Evolutionary conservation across 2,329 filamentous ascomycete genomes (phyloP).

Genomic region (Paraphoma chrysanthemicola): DNA sequence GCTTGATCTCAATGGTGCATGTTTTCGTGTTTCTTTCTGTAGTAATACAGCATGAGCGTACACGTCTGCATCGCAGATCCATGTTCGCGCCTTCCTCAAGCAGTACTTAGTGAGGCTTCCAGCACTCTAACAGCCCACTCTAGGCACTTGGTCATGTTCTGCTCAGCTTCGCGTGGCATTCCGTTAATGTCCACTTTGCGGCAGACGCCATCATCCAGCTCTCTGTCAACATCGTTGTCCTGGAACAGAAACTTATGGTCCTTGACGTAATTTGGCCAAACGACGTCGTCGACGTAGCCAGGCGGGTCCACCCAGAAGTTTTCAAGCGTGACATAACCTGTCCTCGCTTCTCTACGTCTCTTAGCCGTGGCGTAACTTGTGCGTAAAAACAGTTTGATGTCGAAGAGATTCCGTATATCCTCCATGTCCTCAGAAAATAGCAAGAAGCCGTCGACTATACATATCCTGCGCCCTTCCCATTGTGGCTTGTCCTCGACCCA

Average conservation of each 20-base stretch:
- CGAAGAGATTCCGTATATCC: conserved; percentile 65
- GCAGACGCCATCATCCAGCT: conserved; percentile 55
- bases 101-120: conserved; percentile 21
- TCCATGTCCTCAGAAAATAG: conserved; percentile 71
- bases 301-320: conserved; percentile 97
- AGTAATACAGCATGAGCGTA: conserved; percentile 10
- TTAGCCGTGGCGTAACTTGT: conserved; percentile 69
- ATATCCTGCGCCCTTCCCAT: conserved; percentile 48
- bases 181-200: conserved; percentile 31
- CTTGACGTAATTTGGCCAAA: conserved; percentile 92
- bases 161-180: conserved; percentile 50
- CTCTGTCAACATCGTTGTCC: conserved; percentile 68
- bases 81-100: conserved; percentile 6
- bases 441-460: conserved; percentile 87
- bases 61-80: neutral
- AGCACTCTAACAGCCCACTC: conserved; percentile 39
- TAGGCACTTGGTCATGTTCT: conserved; percentile 41
- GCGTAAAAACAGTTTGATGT: conserved; percentile 80
- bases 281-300: conserved; percentile 90
- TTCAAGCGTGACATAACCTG: conserved; percentile 78
- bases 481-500: conserved; percentile 12
- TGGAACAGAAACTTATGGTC: conserved; percentile 84
- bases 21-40: neutral
- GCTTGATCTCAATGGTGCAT: neutral
- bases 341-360: conserved; percentile 69